These are phyloP conservation scores for Bipolaris oryzae DNA, from an alignment of 2,329 filamentous ascomycete genomes.

Conservation along the genomic window DNA sequence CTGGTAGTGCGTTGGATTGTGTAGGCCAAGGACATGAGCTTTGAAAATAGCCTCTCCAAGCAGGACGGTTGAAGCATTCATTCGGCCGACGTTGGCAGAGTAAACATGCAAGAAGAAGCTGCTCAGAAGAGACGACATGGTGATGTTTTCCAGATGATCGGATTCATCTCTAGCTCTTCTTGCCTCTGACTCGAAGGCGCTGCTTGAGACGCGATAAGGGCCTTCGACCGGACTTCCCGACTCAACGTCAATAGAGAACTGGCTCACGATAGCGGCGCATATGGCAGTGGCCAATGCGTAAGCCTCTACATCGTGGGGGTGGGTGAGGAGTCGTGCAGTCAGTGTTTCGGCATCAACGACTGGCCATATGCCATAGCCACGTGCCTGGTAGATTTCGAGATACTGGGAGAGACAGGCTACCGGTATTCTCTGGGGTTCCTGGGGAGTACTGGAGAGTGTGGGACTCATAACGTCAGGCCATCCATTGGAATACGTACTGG, in stretches of 20 bases:
- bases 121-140: slow-evolving; percentile 37
- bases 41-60: slow-evolving; percentile 44
- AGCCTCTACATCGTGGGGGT: slow-evolving; percentile 40
- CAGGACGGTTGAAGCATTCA: slow-evolving; percentile 40
- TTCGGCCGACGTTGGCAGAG: slow-evolving; percentile 44
- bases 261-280: slow-evolving; percentile 44
- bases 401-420: slow-evolving; percentile 42
- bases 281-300: slow-evolving; percentile 42
- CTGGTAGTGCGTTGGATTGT: slow-evolving; percentile 36
- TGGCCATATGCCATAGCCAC: slow-evolving; percentile 45
- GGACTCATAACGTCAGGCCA: slow-evolving; percentile 38
- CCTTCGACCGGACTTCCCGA: slow-evolving; percentile 41
- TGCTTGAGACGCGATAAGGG: slow-evolving; percentile 40
- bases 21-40: slow-evolving; percentile 42
- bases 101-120: slow-evolving; percentile 46
- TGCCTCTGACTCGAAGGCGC: slow-evolving; percentile 39
- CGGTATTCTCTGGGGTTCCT: slow-evolving; percentile 37
- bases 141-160: slow-evolving; percentile 42
- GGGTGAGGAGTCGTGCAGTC: slow-evolving; percentile 40
- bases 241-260: slow-evolving; percentile 43
- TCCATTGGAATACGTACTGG: slow-evolving; percentile 24
- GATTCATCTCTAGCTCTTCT: slow-evolving; percentile 34
- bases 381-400: slow-evolving; percentile 39
- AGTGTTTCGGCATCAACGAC: slow-evolving; percentile 43
- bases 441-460: slow-evolving; percentile 16